Conservation (phyloP, 768 basidiomycete genomes). For the Phlegmacium glaucopus region DNA sequence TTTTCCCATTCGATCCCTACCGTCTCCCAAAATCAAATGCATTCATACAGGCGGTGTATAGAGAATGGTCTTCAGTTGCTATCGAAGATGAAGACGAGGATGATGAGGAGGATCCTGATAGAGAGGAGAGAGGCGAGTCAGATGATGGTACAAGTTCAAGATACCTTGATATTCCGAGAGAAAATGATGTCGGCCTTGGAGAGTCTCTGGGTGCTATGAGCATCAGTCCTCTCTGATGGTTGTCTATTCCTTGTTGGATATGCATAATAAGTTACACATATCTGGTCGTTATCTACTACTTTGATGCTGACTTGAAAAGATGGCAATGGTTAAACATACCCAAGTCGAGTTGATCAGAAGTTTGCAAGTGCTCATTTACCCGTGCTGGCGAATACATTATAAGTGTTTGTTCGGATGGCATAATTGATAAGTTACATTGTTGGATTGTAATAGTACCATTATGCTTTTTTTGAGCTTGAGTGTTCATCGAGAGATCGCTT, state of each 20-base stretch:
- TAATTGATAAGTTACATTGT: too few relatives aligned
- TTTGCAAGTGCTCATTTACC: too few relatives aligned
- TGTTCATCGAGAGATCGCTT: too few relatives aligned
- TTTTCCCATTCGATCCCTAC: slow-evolving; percentile 99
- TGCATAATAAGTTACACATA: background rate
- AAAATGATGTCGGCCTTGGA: slow-evolving; percentile 54
- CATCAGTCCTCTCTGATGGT: slow-evolving; percentile 58
- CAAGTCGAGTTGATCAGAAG: too few relatives aligned
- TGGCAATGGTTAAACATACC: too few relatives aligned
- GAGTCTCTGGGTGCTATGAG: slow-evolving; percentile 79
- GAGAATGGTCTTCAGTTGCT: slow-evolving; percentile 87
- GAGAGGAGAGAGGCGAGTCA: slow-evolving; percentile 14
- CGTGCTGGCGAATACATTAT: too few relatives aligned
- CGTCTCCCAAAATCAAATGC: slow-evolving; percentile 73
- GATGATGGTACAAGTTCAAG: slow-evolving; percentile 4
- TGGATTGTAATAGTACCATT: too few relatives aligned
- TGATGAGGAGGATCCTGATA: slow-evolving; percentile 46
- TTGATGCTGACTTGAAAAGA: too few relatives aligned
- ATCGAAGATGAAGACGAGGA: slow-evolving; percentile 73
- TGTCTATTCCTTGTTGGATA: slow-evolving; percentile 8
- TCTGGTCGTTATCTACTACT: background rate
- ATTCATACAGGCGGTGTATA: slow-evolving; percentile 82
- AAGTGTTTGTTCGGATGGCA: too few relatives aligned
- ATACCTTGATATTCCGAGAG: slow-evolving; percentile 4
- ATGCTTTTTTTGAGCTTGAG: too few relatives aligned